These are phyloP conservation scores for Macroventuria anomochaeta DNA, from an alignment of 2,329 filamentous ascomycete genomes.

Conservation along the genomic window DNA sequence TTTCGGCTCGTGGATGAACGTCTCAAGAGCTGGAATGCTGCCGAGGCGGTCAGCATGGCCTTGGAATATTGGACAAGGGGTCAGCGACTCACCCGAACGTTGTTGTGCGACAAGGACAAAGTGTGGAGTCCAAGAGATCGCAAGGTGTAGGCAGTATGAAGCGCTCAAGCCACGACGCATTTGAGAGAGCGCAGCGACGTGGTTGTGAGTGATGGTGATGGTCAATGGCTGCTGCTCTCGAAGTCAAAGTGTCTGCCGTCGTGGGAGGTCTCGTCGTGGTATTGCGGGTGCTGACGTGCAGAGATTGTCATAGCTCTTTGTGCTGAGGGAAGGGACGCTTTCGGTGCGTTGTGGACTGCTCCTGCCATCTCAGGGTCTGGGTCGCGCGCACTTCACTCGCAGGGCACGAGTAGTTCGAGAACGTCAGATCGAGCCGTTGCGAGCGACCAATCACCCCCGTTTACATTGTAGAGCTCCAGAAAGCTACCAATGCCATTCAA, in stretches of 20 bases:
- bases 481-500: not conserved
- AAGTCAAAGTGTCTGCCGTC: not conserved
- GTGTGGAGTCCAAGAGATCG: not conserved
- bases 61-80: not conserved
- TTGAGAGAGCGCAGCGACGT: not conserved
- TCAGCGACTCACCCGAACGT: not conserved
- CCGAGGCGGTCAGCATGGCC: conserved; percentile 16
- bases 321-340: not conserved
- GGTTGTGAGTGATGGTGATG: not conserved
- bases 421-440: not conserved
- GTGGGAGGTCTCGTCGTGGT: not conserved
- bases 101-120: conserved; percentile 1
- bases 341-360: not conserved
- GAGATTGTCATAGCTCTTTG: not conserved
- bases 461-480: not conserved
- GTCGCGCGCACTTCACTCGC: not conserved
- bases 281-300: conserved; percentile 2
- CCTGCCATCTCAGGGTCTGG: conserved; percentile 6
- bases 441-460: not conserved
- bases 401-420: not conserved
- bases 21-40: conserved; percentile 13
- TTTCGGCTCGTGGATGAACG: conserved; percentile 14
- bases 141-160: not conserved
- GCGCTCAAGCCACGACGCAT: not conserved
- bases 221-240: not conserved